A percentile compares a stretch with the other conserved stretches of the same genome.
Conservation (phyloP, 805 yeast species). For the Candida palmyrensis region DNA sequence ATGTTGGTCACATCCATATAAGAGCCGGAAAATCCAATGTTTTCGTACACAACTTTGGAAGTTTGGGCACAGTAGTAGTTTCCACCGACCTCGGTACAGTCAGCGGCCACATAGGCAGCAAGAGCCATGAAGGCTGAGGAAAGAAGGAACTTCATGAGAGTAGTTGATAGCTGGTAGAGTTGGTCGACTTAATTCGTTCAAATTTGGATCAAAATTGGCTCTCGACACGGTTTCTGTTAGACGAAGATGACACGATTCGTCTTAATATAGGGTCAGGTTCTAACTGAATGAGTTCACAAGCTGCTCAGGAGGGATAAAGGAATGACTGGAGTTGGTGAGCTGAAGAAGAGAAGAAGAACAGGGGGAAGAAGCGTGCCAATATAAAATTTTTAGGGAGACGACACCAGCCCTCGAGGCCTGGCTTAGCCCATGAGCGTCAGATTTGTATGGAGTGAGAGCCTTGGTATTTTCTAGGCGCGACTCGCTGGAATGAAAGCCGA, state of each 20-base stretch:
- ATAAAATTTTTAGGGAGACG: no score
- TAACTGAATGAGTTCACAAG: no score
- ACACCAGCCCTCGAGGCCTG: no score
- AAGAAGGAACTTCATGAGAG: constrained; percentile 19
- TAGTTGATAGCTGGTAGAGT: not conserved
- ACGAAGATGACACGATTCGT: no score
- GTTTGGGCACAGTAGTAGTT: constrained; percentile 81
- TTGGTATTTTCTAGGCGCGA: no score
- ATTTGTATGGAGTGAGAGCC: no score
- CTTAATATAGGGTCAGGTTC: no score
- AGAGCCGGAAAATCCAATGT: constrained; percentile 82
- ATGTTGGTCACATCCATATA: constrained; percentile 76
- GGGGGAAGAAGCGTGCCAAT: no score
- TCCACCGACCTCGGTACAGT: constrained; percentile 53
- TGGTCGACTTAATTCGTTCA: not conserved
- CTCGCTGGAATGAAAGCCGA: no score
- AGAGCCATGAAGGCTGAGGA: constrained; percentile 18
- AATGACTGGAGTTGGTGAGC: constrained; percentile 3
- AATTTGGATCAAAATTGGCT: not conserved
- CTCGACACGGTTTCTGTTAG: not conserved
- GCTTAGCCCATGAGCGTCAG: no score
- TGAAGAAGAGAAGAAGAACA: constrained; percentile 2
- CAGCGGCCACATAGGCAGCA: constrained; percentile 19
- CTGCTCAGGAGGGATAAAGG: constrained; percentile 4
- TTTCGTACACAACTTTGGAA: constrained; percentile 57